Evolutionary conservation across 164 flowering plant species (phyloP), one percentile per base, ranked within the genome.

Genomic region (grape (Vitis vinifera)): DNA sequence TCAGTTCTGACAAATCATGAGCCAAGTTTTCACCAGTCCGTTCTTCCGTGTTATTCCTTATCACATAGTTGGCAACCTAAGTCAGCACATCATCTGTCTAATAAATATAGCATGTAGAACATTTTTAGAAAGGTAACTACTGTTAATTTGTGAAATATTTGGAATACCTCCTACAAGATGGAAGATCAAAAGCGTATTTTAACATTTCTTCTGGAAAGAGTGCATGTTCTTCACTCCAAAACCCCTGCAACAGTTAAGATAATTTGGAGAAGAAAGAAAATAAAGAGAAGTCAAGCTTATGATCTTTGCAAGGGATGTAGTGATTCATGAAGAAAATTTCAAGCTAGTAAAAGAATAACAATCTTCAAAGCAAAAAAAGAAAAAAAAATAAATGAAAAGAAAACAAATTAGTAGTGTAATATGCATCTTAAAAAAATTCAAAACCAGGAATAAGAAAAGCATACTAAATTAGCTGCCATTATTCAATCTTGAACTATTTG

Each of bases 131-230:
- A 59, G 0, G 58, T 23, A 14, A 27, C 9, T 17, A 29, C 51
- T n/a, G 31, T 29, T 27, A 30, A 47, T 56, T 15, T 55, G 10
- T 30, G 50, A 48, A 1, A 13, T 10, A 48, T 64, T 52, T 53
- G 8, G 55, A 67, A 55, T 76, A 84, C 88, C 80, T 82, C 61
- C 52, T 53, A 77, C 67, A 74, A 63, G 87, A 86, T 75, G 84
- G 87, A 75, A 89, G 82, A 63, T 78, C 76, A 69, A 75, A 82
- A 66, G 84, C 85, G 74, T 76, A 55, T 71, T 82, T 87, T n/a
- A 79, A 70, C 73, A 85, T 69, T 56, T 23, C 62, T 53, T 84
- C 84, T 17, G 73, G 71, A 59, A 80, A 67, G 19, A 68, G 52
- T 62, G 59, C 84, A 81, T 67, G 65, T 51, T 74, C 75, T 51